Conservation (phyloP, 1,139 yeast species). For the Candida sp. region DNA sequence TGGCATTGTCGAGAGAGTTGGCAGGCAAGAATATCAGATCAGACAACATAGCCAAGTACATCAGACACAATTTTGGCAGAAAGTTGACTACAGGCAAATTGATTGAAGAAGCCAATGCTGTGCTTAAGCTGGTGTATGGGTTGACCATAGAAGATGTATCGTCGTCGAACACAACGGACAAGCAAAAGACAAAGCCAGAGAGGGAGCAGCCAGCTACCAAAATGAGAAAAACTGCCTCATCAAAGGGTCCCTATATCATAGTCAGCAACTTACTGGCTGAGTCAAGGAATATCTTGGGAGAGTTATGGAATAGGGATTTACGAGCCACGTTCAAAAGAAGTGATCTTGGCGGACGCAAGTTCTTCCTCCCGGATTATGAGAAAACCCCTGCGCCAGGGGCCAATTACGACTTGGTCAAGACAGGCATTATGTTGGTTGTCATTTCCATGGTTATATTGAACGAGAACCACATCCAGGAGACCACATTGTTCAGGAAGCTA, state of each 20-base stretch:
- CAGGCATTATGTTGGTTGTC: conserved; percentile 32
- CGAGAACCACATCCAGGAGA: conserved; percentile 38
- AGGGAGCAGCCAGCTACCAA: conserved; percentile 6
- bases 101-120: conserved; percentile 19
- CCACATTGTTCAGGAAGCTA: conserved; percentile 25
- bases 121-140: conserved; percentile 35
- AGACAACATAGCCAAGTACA: conserved; percentile 25
- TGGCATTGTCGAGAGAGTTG: conserved; percentile 27
- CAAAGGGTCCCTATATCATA: conserved; percentile 19
- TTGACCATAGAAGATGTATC: conserved; percentile 28
- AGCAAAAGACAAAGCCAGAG: conserved; percentile 8
- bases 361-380: conserved; percentile 19
- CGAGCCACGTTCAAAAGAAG: conserved; percentile 4
- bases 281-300: conserved; percentile 25
- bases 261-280: conserved; percentile 22
- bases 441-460: conserved; percentile 33
- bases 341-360: conserved; percentile 16
- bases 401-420: conserved; percentile 32
- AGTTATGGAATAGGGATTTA: conserved; percentile 22
- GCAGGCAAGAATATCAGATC: conserved; percentile 25
- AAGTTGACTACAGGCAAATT: conserved; percentile 21
- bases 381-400: conserved; percentile 20
- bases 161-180: conserved; percentile 8
- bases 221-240: neutral
- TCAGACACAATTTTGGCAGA: conserved; percentile 20